A percentile compares a stretch with the other conserved stretches of the same genome.
Conservation (phyloP, 345 rosid genomes). For the Barbarea vulgaris region DNA sequence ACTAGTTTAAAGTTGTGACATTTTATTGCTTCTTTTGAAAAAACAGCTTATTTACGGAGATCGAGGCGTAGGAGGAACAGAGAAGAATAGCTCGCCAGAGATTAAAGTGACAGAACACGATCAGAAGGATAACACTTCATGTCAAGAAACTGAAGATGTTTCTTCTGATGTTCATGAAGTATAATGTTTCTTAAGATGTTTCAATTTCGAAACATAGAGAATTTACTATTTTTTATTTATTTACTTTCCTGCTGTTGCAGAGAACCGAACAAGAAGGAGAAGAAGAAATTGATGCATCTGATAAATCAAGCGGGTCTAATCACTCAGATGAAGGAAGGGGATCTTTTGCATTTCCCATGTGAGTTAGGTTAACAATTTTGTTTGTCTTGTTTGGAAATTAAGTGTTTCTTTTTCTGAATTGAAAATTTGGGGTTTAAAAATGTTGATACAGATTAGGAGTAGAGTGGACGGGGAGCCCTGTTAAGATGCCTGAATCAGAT, state of each 20-base stretch:
- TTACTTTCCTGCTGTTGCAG: neutral
- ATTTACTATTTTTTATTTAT: neutral
- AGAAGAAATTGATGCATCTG: constrained; percentile 31
- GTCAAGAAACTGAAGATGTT: constrained; percentile 36
- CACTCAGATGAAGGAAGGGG: constrained; percentile 59
- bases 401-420: neutral
- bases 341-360: constrained; percentile 81
- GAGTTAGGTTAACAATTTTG: constrained; percentile 23
- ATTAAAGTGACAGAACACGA: constrained; percentile 15
- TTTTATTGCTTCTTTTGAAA: neutral
- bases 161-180: constrained; percentile 28
- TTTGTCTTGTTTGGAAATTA: neutral
- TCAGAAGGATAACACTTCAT: neutral
- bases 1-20: neutral
- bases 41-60: constrained; percentile 46
- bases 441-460: constrained; percentile 55
- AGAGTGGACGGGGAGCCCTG: constrained; percentile 78
- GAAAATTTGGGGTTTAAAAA: constrained; percentile 5
- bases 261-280: constrained; percentile 43
- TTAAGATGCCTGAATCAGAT: constrained; percentile 67
- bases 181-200: constrained; percentile 20
- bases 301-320: constrained; percentile 52
- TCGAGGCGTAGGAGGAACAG: constrained; percentile 20
- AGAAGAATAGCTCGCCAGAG: constrained; percentile 5
- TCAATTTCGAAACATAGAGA: constrained; percentile 1